Percentiles rank a stretch among this genome's conserved stretches.
Evolutionary conservation across 768 basidiomycete genomes (phyloP).

Genomic region (Calocybe indica): DNA sequence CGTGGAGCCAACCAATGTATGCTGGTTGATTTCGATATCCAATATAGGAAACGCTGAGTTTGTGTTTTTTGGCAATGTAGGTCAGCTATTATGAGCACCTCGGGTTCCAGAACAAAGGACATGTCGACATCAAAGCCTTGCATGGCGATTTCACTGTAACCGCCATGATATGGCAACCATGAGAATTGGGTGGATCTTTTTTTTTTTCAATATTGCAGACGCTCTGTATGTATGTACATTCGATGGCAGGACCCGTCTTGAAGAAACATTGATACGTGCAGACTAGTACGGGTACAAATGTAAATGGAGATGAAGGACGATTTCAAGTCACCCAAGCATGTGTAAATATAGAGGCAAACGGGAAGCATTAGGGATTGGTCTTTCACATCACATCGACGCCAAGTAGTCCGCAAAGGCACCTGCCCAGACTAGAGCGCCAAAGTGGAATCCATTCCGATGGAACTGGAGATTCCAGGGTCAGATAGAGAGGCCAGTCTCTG

Average conservation of each 20-base stretch:
- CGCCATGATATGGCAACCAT: slow-evolving; percentile 3
- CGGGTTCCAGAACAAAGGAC: slow-evolving; percentile 4
- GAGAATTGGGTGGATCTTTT: too few species aligned
- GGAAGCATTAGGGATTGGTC: too few species aligned
- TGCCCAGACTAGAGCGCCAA: slow-evolving; percentile 12
- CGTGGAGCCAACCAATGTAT: slow-evolving; percentile 3
- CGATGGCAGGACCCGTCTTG: too few species aligned
- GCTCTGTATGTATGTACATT: too few species aligned
- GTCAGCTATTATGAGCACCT: slow-evolving; percentile 7
- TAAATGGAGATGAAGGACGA: too few species aligned
- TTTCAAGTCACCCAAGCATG: too few species aligned
- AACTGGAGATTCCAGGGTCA: slow-evolving; percentile 6
- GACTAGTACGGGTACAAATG: too few species aligned
- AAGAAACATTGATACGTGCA: too few species aligned
- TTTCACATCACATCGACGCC: slow-evolving; percentile 3
- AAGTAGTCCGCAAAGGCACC: slow-evolving; percentile 11
- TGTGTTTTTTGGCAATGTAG: neutral
- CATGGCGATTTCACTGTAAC: slow-evolving; percentile 6
- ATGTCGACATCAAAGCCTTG: slow-evolving; percentile 3
- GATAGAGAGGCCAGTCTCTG: too few species aligned
- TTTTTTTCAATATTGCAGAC: too few species aligned
- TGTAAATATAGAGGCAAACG: too few species aligned
- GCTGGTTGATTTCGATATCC: neutral
- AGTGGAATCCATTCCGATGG: slow-evolving; percentile 13
- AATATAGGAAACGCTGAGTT: neutral